A percentile compares a stretch with the other conserved stretches of the same genome.
Evolutionary conservation across 352 stramenopile genomes (phyloP).

Genomic region (Phytophthora cryptogea): DNA sequence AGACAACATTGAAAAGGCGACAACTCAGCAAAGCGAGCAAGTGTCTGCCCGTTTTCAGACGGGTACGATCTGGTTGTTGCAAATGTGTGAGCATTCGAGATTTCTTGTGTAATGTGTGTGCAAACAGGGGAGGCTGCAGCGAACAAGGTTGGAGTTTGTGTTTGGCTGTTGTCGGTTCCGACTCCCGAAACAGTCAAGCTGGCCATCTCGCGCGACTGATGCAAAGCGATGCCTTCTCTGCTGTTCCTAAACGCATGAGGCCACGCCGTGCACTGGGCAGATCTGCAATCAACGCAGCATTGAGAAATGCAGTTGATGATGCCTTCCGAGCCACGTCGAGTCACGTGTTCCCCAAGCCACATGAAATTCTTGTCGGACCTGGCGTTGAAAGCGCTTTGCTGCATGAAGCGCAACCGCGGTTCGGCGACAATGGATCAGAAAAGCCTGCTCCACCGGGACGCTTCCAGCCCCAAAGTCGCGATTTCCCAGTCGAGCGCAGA

Average conservation of each 20-base stretch:
- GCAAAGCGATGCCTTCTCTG: not conserved
- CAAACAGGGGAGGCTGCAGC: not conserved
- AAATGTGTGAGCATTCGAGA: not conserved
- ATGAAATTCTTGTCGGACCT: conserved; percentile 14
- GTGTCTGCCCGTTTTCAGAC: conserved; percentile 1
- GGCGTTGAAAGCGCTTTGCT: not conserved
- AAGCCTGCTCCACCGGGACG: conserved; percentile 16
- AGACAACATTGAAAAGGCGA: conserved; percentile 14
- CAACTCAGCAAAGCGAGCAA: conserved; percentile 2
- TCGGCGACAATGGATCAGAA: conserved; percentile 14
- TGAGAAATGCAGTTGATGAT: conserved; percentile 9
- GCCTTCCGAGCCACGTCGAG: not conserved
- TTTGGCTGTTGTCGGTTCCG: not conserved
- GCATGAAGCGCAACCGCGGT: conserved; percentile 3
- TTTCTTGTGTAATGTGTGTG: not conserved
- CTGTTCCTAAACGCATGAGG: not conserved
- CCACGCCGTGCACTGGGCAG: conserved; percentile 6
- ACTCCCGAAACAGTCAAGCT: conserved; percentile 3
- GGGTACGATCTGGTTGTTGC: not conserved
- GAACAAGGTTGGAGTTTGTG: not conserved
- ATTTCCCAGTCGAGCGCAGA: conserved; percentile 18
- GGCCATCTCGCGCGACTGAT: conserved; percentile 7
- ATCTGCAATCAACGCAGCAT: not conserved
- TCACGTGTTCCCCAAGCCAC: not conserved
- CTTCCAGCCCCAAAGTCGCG: conserved; percentile 9